Conservation (phyloP, 495 filamentous ascomycete genomes). For the Poronia punctata region DNA sequence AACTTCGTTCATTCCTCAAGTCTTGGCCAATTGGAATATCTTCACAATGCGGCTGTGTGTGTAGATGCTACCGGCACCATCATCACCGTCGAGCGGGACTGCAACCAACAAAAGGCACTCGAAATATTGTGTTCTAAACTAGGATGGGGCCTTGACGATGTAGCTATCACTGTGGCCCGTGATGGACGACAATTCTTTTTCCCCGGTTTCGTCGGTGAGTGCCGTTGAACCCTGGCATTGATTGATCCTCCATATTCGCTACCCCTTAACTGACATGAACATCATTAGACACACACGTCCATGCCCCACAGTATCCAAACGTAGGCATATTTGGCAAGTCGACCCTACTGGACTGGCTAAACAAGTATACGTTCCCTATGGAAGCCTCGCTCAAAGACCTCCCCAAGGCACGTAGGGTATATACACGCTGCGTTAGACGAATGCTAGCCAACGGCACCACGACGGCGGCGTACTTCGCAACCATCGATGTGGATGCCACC, state of each 20-base stretch:
- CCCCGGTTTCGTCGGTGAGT: conserved; percentile 83
- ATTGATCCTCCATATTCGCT: conserved; percentile 5
- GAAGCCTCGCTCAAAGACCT: conserved; percentile 60
- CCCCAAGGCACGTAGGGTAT: conserved; percentile 51
- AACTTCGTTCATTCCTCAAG: conserved; percentile 53
- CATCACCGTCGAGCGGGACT: conserved; percentile 40
- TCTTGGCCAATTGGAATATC: conserved; percentile 48
- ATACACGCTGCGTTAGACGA: conserved; percentile 64
- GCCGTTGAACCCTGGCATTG: neutral
- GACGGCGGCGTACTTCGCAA: conserved; percentile 86
- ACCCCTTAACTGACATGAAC: conserved; percentile 10
- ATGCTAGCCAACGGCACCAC: conserved; percentile 89
- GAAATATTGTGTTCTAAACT: conserved; percentile 21
- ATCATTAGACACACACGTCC: conserved; percentile 77
- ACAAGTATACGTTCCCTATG: conserved; percentile 92
- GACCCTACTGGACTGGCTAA: conserved; percentile 85
- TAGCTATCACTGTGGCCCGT: conserved; percentile 27
- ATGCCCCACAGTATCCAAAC: conserved; percentile 92
- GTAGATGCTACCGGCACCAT: conserved; percentile 64
- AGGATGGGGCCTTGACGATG: conserved; percentile 32
- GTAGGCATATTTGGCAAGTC: conserved; percentile 82
- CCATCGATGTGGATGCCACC: conserved; percentile 70
- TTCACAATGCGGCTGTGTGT: conserved; percentile 55
- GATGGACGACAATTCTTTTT: conserved; percentile 81
- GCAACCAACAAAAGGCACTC: conserved; percentile 17